A percentile compares a stretch with the other conserved stretches of the same genome.
These are phyloP conservation scores for Globisporangium echinulatum DNA, from an alignment of 352 stramenopile species.

Conservation along the genomic window DNA sequence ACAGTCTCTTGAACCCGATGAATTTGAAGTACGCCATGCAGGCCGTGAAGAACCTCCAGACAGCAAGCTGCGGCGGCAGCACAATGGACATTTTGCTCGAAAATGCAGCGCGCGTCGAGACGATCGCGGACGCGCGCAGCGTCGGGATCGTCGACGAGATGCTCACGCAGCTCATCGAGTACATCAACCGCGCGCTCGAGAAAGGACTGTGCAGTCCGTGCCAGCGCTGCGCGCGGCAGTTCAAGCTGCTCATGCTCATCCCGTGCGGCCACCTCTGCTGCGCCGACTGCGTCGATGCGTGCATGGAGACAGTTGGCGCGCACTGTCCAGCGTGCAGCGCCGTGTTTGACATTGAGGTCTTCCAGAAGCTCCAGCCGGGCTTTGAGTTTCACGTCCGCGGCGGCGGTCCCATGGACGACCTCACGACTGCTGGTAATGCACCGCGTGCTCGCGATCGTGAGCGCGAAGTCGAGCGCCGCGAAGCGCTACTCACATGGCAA, in stretches of 20 bases:
- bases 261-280: constrained; percentile 91
- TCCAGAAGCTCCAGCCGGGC: constrained; percentile 83
- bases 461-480: constrained; percentile 1
- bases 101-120: constrained; percentile 38
- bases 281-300: constrained; percentile 88
- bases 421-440: background rate
- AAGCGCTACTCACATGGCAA: constrained; percentile 3
- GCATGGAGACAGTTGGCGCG: constrained; percentile 38
- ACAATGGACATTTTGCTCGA: constrained; percentile 39
- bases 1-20: constrained; percentile 73
- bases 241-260: constrained; percentile 89
- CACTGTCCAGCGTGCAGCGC: constrained; percentile 49
- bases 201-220: constrained; percentile 56
- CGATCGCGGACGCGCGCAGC: constrained; percentile 45
- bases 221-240: constrained; percentile 67
- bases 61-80: constrained; percentile 48
- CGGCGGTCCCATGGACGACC: constrained; percentile 15
- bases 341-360: constrained; percentile 80
- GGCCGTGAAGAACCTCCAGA: constrained; percentile 54
- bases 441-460: background rate
- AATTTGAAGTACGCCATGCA: constrained; percentile 55
- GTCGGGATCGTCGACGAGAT: constrained; percentile 38
- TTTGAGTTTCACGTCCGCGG: constrained; percentile 46
- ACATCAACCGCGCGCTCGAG: constrained; percentile 44
- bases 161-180: constrained; percentile 32